Base-by-base conservation (phyloP, 352 stramenopile genomes). In the Phytophthora litchii region DNA sequence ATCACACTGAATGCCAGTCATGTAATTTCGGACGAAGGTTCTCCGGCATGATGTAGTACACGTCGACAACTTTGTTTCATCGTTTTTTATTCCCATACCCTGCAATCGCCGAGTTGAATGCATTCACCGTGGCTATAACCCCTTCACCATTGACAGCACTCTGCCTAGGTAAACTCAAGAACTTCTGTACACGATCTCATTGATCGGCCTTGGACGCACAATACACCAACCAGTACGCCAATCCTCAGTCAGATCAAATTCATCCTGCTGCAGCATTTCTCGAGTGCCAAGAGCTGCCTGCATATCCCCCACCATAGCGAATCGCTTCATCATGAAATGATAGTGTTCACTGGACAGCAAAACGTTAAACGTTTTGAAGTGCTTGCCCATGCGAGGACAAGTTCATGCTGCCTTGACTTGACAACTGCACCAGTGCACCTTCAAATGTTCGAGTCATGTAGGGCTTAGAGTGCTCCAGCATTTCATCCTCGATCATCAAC, bases 301-400 rank as follows among this genome's bases (percentile, higher is more conserved):
- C 19, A 76, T 68, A 40, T 92, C 73, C 5, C 72, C 75, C 10
- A 78, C 72, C 27, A 70, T 64, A n/a, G 80, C 75, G 41, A 78
- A 91, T 40, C 72, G 86, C 63, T 87, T 88, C 41, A 92, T 70
- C 12, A 92, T 77, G 47, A 69, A 85, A 64, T 91, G 86, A 67
- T 88, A 89, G 44, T 84, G 86, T 23, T 91, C 79, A 36, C 82
- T 78, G 6, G 65, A 79, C 16, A 81, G 63, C 20, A 88, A 62
- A 11, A 88, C 65, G 25, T 72, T 68, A 36, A 88, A 62, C 29
- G 55, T 51, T 36, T 89, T 56, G 60, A 86, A 80, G 54, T 86
- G 80, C 50, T 87, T n/a, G n/a, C n/a, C 77, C 55, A 89, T 85
- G 87, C 67, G 36, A 89, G 66, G 61, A 89, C 79, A 13, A 92